Evolutionary conservation across 768 basidiomycete genomes (phyloP).

Genomic region (Agrocybe pediades): DNA sequence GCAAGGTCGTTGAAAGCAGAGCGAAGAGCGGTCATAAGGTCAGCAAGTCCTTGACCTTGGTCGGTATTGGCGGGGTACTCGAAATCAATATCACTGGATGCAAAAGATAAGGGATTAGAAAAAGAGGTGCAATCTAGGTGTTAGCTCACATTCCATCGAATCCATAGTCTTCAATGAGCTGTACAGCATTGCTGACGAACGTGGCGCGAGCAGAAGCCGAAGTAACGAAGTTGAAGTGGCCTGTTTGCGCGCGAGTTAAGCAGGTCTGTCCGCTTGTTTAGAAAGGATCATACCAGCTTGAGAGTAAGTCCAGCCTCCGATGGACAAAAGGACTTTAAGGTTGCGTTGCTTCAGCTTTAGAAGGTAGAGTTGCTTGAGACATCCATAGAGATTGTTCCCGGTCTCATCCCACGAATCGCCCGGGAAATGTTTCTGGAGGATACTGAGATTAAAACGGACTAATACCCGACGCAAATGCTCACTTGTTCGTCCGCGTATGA

Average conservation of each 20-base stretch:
- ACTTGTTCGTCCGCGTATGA: constrained; percentile 74
- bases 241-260: constrained; percentile 24
- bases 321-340: constrained; percentile 50
- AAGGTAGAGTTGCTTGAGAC: constrained; percentile 73
- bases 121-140: background rate
- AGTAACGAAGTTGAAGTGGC: constrained; percentile 69
- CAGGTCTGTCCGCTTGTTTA: background rate
- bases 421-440: constrained; percentile 63
- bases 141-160: constrained; percentile 76
- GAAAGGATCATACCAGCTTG: constrained; percentile 41
- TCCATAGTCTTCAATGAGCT: constrained; percentile 72
- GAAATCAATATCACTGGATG: constrained; percentile 68
- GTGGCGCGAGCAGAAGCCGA: constrained; percentile 47
- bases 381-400: constrained; percentile 81
- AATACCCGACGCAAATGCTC: constrained; percentile 1
- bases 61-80: constrained; percentile 67
- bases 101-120: constrained; percentile 1
- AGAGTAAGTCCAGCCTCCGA: constrained; percentile 73
- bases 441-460: constrained; percentile 12
- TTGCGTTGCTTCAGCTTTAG: constrained; percentile 62
- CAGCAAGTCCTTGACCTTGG: constrained; percentile 68
- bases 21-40: constrained; percentile 63
- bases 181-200: constrained; percentile 64
- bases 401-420: constrained; percentile 73
- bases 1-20: constrained; percentile 62